Evolutionary conservation across 331 rosid species (phyloP).

Genomic region (Cydonia oblonga): DNA sequence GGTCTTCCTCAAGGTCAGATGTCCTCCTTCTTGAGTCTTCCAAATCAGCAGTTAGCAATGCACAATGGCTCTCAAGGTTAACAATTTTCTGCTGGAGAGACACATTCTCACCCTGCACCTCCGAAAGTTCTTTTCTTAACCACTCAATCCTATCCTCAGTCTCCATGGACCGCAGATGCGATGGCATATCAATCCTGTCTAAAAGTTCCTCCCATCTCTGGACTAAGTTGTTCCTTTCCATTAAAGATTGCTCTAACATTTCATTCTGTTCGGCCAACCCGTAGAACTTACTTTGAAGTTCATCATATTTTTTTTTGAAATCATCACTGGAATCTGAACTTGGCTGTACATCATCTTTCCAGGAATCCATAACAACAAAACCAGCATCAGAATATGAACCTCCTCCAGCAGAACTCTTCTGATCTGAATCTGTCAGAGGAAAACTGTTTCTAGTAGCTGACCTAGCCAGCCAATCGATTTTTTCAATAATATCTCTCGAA

Average conservation of each 20-base stretch:
- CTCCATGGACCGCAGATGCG: conserved; percentile 65
- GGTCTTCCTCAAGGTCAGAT: conserved; percentile 50
- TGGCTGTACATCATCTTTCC: conserved; percentile 66
- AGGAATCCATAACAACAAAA: conserved; percentile 55
- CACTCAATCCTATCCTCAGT: conserved; percentile 79
- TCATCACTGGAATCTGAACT: conserved; percentile 53
- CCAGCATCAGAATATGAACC: conserved; percentile 63
- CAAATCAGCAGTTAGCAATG: conserved; percentile 57
- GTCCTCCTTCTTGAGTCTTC: conserved; percentile 53
- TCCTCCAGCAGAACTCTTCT: conserved; percentile 61
- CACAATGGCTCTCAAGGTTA: conserved; percentile 59
- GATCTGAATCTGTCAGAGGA: conserved; percentile 65
- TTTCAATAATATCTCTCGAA: conserved; percentile 77
- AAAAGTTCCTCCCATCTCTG: conserved; percentile 94
- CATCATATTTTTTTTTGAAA: conserved; percentile 56
- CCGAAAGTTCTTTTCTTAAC: conserved; percentile 56
- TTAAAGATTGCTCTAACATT: conserved; percentile 92
- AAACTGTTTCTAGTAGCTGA: conserved; percentile 45
- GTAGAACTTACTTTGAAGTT: conserved; percentile 67
- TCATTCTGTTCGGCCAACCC: conserved; percentile 95
- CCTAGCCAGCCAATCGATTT: conserved; percentile 94
- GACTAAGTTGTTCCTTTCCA: conserved; percentile 78
- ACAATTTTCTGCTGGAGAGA: conserved; percentile 68
- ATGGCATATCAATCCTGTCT: conserved; percentile 73
- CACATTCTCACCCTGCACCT: conserved; percentile 50